Conservation (phyloP, 768 basidiomycete species). For the Mycena filopes region DNA sequence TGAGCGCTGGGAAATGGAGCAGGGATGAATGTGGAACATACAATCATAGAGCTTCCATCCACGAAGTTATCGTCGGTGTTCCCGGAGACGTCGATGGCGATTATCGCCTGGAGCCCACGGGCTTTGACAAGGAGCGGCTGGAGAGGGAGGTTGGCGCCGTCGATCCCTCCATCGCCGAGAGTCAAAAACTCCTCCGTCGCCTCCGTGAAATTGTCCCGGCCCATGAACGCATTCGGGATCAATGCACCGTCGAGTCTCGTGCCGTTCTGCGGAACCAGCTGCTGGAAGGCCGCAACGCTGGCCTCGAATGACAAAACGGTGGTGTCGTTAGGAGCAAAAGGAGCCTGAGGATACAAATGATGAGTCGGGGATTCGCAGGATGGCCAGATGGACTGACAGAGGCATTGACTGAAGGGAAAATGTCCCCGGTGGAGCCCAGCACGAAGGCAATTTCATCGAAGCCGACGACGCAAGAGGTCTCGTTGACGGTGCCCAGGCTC, state of each 20-base stretch:
- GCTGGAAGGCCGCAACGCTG: conserved; percentile 30
- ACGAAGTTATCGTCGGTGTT: conserved; percentile 35
- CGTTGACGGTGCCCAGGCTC: too few species aligned
- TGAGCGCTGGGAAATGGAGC: not conserved
- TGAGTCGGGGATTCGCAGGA: too few species aligned
- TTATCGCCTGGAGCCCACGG: conserved; percentile 58
- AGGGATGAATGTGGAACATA: not conserved
- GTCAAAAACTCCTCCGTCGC: conserved; percentile 42
- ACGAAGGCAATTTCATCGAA: too few species aligned
- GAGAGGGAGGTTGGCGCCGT: conserved; percentile 56
- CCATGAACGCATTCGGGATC: conserved; percentile 51
- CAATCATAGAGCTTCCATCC: conserved; percentile 27
- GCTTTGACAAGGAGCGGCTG: conserved; percentile 59
- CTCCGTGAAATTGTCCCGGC: conserved; percentile 47
- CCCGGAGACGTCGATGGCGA: conserved; percentile 58
- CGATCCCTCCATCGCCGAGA: conserved; percentile 54
- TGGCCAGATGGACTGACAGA: too few species aligned
- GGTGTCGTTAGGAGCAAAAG: conserved; percentile 5
- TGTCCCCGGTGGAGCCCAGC: too few species aligned
- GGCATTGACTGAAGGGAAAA: too few species aligned
- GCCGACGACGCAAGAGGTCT: too few species aligned
- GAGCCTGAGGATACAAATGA: too few species aligned
- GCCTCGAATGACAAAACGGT: conserved; percentile 20
- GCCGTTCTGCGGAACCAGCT: conserved; percentile 38
- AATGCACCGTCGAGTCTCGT: conserved; percentile 42